These are phyloP conservation scores for Phyllosticta citriasiana DNA, from an alignment of 2,329 filamentous ascomycete genomes.

Conservation along the genomic window DNA sequence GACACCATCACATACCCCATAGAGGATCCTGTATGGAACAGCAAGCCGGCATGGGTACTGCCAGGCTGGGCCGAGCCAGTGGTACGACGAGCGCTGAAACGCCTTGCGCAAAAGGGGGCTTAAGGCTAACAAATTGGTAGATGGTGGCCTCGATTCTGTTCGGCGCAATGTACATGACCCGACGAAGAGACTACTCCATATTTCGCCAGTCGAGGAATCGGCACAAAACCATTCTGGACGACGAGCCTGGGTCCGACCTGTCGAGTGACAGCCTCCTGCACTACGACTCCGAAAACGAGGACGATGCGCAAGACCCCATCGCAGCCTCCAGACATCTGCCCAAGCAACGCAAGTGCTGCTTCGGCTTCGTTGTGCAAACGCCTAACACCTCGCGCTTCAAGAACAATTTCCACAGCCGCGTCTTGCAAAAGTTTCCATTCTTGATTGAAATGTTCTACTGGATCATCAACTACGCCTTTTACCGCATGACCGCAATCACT, in stretches of 20 bases:
- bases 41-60: conserved; percentile 32
- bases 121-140: conserved; percentile 18
- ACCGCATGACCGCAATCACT: conserved; percentile 47
- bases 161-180: conserved; percentile 39
- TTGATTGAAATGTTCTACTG: conserved; percentile 67
- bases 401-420: conserved; percentile 49
- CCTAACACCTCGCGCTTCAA: conserved; percentile 54
- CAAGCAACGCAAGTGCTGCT: conserved; percentile 43
- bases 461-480: conserved; percentile 55
- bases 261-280: conserved; percentile 33
- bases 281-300: conserved; percentile 26
- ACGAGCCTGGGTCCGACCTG: conserved; percentile 19
- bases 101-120: neutral
- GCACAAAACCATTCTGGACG: conserved; percentile 26
- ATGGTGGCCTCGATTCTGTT: conserved; percentile 43
- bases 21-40: conserved; percentile 28
- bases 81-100: conserved; percentile 17
- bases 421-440: conserved; percentile 59
- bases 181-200: conserved; percentile 35
- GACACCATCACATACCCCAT: conserved; percentile 12
- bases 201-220: conserved; percentile 18
- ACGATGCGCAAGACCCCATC: conserved; percentile 24
- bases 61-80: conserved; percentile 33
- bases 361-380: conserved; percentile 41
- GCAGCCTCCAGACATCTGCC: conserved; percentile 32